Percentiles rank a stretch among this genome's conserved stretches.
Evolutionary conservation across 1,284 basidiomycete genomes (phyloP).

Genomic region (Schizophyllum amplum): DNA sequence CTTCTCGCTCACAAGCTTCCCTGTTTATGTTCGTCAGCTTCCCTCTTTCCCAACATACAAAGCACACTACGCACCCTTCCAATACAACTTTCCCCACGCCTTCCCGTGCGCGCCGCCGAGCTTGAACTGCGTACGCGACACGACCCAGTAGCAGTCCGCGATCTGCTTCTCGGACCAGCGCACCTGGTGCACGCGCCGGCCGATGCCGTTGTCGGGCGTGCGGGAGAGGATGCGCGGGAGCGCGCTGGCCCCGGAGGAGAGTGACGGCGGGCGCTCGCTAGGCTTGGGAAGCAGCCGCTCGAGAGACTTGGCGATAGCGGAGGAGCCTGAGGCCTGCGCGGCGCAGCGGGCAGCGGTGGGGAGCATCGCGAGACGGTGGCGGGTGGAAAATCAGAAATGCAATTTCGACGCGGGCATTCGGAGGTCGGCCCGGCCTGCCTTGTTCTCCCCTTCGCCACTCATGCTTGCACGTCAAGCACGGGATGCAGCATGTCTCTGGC

Average conservation of each 20-base stretch:
- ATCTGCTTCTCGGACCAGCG: conserved; percentile 69
- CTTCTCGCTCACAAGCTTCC: conserved; percentile 36
- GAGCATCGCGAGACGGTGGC: conserved; percentile 8
- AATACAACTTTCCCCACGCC: conserved; percentile 69
- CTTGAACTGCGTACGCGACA: conserved; percentile 63
- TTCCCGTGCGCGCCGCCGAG: conserved; percentile 65
- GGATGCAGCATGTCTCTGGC: not conserved
- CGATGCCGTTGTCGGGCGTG: conserved; percentile 57
- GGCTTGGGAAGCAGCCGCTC: conserved; percentile 41
- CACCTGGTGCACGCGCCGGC: conserved; percentile 57
- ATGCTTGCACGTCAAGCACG: not conserved
- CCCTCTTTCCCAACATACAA: not conserved
- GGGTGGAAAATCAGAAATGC: conserved; percentile 15
- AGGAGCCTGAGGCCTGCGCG: too few species aligned
- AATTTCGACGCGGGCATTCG: too few species aligned
- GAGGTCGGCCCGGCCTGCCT: too few species aligned
- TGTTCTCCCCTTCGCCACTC: too few species aligned
- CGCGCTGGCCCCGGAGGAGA: conserved; percentile 45
- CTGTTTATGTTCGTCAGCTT: conserved; percentile 22
- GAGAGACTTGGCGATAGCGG: conserved; percentile 31
- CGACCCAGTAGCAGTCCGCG: conserved; percentile 58
- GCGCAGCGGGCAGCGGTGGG: not conserved
- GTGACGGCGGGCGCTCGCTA: conserved; percentile 43
- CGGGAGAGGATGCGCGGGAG: conserved; percentile 66
- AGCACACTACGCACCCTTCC: conserved; percentile 56